phyloP scores from a whole-genome alignment of 495 filamentous ascomycete genomes.

The Lasiosphaeria miniovina region DNA sequence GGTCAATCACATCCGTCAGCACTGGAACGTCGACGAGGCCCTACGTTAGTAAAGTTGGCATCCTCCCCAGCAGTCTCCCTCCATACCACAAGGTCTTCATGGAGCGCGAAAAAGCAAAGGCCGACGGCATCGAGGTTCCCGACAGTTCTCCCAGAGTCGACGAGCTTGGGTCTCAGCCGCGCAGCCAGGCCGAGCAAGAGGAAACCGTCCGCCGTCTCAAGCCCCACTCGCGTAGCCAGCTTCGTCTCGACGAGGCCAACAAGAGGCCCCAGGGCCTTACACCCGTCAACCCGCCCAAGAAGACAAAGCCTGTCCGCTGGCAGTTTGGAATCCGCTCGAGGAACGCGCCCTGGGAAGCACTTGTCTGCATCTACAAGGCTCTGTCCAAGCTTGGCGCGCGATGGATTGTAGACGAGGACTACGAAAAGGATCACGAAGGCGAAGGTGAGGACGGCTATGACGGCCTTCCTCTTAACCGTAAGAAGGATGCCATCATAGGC shows the following conservation, averaged over 20 bases:
- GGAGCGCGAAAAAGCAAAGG: conserved; percentile 60
- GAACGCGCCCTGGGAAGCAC: conserved; percentile 89
- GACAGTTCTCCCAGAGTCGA: conserved; percentile 38
- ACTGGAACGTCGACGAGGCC: conserved; percentile 47
- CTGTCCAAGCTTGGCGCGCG: conserved; percentile 80
- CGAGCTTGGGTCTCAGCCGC: conserved; percentile 49
- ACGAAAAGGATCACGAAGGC: conserved; percentile 33
- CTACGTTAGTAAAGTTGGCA: conserved; percentile 77
- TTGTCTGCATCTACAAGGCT: conserved; percentile 90
- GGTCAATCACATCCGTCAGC: conserved; percentile 42
- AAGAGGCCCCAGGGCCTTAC: conserved; percentile 66
- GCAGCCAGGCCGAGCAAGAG: conserved; percentile 70
- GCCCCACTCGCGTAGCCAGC: conserved; percentile 64
- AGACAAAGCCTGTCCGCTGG: conserved; percentile 75
- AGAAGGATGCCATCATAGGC: conserved; percentile 11
- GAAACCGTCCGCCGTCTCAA: conserved; percentile 73
- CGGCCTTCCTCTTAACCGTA: conserved; percentile 15
- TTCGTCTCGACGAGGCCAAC: conserved; percentile 57
- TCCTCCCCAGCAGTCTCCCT: conserved; percentile 85
- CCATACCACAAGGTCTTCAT: conserved; percentile 88
- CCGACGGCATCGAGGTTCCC: conserved; percentile 34
- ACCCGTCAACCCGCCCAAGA: conserved; percentile 59
- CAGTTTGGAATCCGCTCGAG: conserved; percentile 95
- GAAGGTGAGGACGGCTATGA: conserved; percentile 26
- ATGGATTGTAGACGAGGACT: conserved; percentile 67